These are phyloP conservation scores for Graphilbum sp. DNA, from an alignment of 2,329 filamentous ascomycete genomes.

Conservation along the genomic window DNA sequence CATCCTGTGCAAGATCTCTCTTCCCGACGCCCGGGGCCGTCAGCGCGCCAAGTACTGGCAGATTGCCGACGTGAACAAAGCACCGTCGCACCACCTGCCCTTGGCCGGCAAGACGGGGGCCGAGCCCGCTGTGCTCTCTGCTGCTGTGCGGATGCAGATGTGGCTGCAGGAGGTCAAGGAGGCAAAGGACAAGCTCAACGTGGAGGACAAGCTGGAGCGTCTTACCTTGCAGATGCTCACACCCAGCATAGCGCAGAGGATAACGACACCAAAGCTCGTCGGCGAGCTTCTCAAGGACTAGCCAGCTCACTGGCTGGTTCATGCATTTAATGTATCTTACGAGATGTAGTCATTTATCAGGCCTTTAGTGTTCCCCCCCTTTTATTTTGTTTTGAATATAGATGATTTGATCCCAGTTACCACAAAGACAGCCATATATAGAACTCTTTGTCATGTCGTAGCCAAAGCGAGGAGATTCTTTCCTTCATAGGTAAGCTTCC, in stretches of 20 bases:
- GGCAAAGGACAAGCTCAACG: constrained; percentile 27
- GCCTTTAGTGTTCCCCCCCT: no score
- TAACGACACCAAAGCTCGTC: constrained; percentile 36
- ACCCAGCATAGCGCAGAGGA: constrained; percentile 32
- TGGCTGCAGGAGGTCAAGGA: constrained; percentile 38
- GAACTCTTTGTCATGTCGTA: no score
- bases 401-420: no score
- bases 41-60: constrained; percentile 37
- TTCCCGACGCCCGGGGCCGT: constrained; percentile 34
- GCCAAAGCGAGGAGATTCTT: no score
- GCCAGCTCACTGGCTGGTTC: no score
- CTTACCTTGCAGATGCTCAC: constrained; percentile 37
- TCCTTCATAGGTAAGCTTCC: no score
- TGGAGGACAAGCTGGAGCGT: constrained; percentile 31
- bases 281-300: constrained; percentile 23
- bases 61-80: constrained; percentile 35
- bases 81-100: constrained; percentile 10
- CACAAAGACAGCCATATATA: no score
- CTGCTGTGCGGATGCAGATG: constrained; percentile 35
- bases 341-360: no score
- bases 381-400: no score
- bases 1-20: constrained; percentile 35
- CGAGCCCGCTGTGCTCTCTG: constrained; percentile 12
- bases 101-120: constrained; percentile 11
- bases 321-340: no score